Conservation (phyloP, 331 rosid species). For the Phaseolus coccineus region DNA sequence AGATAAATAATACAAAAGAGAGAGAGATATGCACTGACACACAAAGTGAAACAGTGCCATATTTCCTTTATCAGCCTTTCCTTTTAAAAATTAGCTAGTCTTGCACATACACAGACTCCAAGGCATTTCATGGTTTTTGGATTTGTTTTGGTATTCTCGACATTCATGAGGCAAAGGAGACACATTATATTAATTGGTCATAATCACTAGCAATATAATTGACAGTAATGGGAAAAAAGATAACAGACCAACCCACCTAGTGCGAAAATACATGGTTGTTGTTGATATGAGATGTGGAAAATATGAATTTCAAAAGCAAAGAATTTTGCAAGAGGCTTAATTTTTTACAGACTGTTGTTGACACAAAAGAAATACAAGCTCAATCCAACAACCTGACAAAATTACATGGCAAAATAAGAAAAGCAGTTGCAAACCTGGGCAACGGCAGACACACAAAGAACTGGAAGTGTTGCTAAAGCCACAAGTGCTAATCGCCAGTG, state of each 20-base stretch:
- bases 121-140: neutral
- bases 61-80: constrained; percentile 8
- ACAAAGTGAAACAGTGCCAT: neutral
- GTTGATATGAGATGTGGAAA: neutral
- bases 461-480: constrained; percentile 94
- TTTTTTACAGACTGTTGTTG: constrained; percentile 2
- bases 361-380: constrained; percentile 29
- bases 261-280: neutral
- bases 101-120: neutral
- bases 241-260: neutral
- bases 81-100: neutral
- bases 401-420: constrained; percentile 34
- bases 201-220: neutral
- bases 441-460: constrained; percentile 91
- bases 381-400: constrained; percentile 37
- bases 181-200: neutral
- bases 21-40: neutral
- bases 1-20: neutral
- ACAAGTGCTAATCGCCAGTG: constrained; percentile 97
- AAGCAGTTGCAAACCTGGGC: constrained; percentile 84
- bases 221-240: neutral
- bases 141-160: constrained; percentile 12
- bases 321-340: constrained; percentile 29
- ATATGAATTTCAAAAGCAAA: constrained; percentile 15
- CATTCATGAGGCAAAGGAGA: constrained; percentile 11